Conservation (phyloP, 2,329 filamentous ascomycete species). For the Nigrospora sphaerica region DNA sequence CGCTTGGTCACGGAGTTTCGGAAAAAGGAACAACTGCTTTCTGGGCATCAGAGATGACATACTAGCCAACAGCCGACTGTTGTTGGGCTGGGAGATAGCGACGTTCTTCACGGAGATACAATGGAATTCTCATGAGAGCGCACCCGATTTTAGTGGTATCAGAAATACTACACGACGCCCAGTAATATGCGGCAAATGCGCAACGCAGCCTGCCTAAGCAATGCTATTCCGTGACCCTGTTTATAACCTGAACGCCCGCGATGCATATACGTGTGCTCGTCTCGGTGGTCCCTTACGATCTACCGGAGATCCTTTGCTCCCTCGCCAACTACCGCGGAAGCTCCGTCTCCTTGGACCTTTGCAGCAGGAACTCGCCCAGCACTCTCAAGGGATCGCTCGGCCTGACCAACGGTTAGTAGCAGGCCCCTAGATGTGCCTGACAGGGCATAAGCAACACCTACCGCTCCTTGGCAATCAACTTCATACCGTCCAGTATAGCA, state of each 20-base stretch:
- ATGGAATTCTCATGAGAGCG: conserved; percentile 2
- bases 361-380: conserved; percentile 63
- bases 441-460: conserved; percentile 32
- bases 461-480: conserved; percentile 63
- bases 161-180: background rate
- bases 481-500: conserved; percentile 67
- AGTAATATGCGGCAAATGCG: too few relatives aligned
- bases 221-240: too few relatives aligned
- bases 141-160: conserved; percentile 2
- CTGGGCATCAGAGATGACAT: conserved; percentile 5
- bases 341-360: conserved; percentile 61
- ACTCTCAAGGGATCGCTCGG: conserved; percentile 62
- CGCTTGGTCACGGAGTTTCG: conserved; percentile 23
- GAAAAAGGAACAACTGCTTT: conserved; percentile 22
- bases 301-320: background rate
- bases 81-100: conserved; percentile 4
- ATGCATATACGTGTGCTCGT: conserved; percentile 5
- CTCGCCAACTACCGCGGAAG: conserved; percentile 6
- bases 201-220: too few relatives aligned
- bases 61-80: conserved; percentile 10
- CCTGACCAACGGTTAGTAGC: conserved; percentile 24
- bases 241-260: background rate
- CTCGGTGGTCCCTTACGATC: background rate
- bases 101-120: conserved; percentile 5
- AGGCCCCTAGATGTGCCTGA: background rate